A percentile compares a stretch with the other conserved stretches of the same genome.
These are phyloP conservation scores for Suillus alpinus DNA, from an alignment of 768 basidiomycete species.

Conservation along the genomic window DNA sequence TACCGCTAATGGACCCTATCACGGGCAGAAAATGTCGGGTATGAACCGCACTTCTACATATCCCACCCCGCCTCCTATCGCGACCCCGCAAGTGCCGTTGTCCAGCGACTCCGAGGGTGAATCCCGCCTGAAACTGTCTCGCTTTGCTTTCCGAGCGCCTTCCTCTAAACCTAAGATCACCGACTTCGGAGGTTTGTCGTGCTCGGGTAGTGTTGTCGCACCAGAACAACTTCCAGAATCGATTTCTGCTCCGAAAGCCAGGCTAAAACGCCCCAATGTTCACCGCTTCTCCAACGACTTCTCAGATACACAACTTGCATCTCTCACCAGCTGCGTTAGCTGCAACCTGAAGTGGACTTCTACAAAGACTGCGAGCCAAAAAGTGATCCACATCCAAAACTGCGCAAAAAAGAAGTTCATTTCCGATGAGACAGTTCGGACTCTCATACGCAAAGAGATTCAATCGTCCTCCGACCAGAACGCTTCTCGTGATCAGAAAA, in stretches of 20 bases:
- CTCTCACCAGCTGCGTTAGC: conserved; percentile 55
- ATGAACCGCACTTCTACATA: neutral
- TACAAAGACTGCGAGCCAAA: conserved; percentile 60
- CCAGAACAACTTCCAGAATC: neutral
- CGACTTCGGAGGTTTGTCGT: neutral
- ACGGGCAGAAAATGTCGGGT: neutral
- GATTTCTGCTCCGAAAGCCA: neutral
- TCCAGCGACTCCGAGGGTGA: conserved; percentile 22
- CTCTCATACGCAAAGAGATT: conserved; percentile 52
- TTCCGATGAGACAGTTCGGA: conserved; percentile 50
- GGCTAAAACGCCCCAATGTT: neutral
- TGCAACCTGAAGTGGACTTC: conserved; percentile 70
- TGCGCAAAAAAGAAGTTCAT: conserved; percentile 65
- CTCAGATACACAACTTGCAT: conserved; percentile 44
- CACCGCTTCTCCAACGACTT: conserved; percentile 33
- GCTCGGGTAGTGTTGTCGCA: neutral
- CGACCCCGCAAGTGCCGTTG: conserved; percentile 9
- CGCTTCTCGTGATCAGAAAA: conserved; percentile 20
- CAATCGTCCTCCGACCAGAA: conserved; percentile 15
- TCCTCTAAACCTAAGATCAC: neutral
- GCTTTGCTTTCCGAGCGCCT: conserved; percentile 36
- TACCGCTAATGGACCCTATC: neutral
- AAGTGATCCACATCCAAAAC: conserved; percentile 60
- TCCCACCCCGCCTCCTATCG: conserved; percentile 12
- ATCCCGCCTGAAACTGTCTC: conserved; percentile 29